These are phyloP conservation scores for Paramyrothecium roridum DNA, from an alignment of 2,329 filamentous ascomycete genomes.

Conservation along the genomic window DNA sequence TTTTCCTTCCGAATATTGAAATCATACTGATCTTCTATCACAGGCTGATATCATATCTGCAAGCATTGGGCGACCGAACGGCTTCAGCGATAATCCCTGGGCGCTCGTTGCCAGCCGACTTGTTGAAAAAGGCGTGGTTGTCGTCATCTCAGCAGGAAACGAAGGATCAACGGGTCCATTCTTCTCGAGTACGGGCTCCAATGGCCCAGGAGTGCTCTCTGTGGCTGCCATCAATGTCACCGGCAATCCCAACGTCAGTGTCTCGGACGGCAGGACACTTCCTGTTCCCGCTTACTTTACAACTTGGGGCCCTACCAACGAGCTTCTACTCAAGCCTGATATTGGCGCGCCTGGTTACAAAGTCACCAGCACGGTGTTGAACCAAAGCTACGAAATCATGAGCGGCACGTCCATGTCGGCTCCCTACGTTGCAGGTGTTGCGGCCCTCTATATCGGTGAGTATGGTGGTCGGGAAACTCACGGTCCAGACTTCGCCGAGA, in stretches of 20 bases:
- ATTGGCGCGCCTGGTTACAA: conserved; percentile 45
- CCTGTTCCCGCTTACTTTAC: conserved; percentile 42
- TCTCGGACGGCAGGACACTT: conserved; percentile 16
- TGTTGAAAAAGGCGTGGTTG: conserved; percentile 42
- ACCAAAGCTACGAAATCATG: conserved; percentile 39
- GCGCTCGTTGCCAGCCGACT: conserved; percentile 36
- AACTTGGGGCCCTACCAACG: conserved; percentile 50
- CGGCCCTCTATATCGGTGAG: conserved; percentile 40
- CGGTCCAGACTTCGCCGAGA: conserved; percentile 29
- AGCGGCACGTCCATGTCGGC: conserved; percentile 56
- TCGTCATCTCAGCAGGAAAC: conserved; percentile 50
- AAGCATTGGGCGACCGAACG: conserved; percentile 33
- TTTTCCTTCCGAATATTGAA: neutral
- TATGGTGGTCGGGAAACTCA: conserved; percentile 36
- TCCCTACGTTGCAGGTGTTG: conserved; percentile 50
- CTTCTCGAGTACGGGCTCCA: conserved; percentile 31
- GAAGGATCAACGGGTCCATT: conserved; percentile 46
- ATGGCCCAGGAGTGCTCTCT: conserved; percentile 28
- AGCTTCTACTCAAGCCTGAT: conserved; percentile 48
- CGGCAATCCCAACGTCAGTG: conserved; percentile 33
- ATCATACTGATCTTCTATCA: neutral
- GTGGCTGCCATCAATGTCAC: conserved; percentile 37
- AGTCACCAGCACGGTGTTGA: conserved; percentile 47
- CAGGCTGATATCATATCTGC: conserved; percentile 42
- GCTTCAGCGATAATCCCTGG: conserved; percentile 39